Evolutionary conservation across 495 filamentous ascomycete genomes (phyloP), one percentile per base, ranked within the genome.

Genomic region (Penicillium mononematosum): DNA sequence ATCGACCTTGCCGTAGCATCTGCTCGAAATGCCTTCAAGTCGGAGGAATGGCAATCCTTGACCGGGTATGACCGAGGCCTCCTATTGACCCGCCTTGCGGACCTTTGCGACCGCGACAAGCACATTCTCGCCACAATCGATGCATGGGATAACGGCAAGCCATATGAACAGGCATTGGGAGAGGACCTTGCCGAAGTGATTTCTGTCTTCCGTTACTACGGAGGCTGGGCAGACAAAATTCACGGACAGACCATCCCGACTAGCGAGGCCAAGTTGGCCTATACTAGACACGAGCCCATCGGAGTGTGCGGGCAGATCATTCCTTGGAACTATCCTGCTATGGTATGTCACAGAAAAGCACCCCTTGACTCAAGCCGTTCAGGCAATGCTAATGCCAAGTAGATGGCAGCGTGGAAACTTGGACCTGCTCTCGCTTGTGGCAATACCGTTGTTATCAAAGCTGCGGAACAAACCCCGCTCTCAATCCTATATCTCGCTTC

Each of bases 371-470:
- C 8, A 16, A 29, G 17, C 8, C 8, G 14, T 17, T 14, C 3
- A 29, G 8, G 14, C 25, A 47, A 17, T 2, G 8, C 45, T 47
- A 47, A 47, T 31, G 7, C 8, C 1, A 1, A 47, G 17, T 78
- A 78, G 34, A 96, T 96, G 91, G 88, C 89, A 5, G 87, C 90
- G 9, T 96, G 91, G 92, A 96, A 96, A 68, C 75, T 96, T 1
- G 91, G 89, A 12, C 65, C 65, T 52, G 65, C 65, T 16, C 56
- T 68, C 16, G 65, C 65, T 2, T 65, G 62, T 20, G 90, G 91
- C 12, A 96, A 96, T 68, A 92, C 89, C 1, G 71, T 96, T 45
- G 85, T 96, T 3, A 72, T 96, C 38, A 96, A 96, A 73, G 82
- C 91, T n/a, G 91, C 91, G 1, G 91, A 96, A 71, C 92, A 96